Evolutionary conservation across 164 flowering plant species (phyloP).

Genomic region (Vitis cinerea): DNA sequence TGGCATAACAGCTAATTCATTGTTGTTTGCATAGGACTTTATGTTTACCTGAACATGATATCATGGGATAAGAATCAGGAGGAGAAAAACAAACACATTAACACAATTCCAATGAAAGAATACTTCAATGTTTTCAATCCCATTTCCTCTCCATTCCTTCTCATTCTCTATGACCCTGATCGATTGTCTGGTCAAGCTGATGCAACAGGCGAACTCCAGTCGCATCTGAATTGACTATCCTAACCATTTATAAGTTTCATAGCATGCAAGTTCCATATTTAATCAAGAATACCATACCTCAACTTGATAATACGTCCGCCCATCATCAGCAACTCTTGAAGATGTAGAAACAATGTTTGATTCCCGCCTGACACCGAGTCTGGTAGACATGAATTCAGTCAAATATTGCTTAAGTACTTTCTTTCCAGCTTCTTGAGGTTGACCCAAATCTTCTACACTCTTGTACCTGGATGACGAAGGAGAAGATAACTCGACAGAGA

Average conservation of each 20-base stretch:
- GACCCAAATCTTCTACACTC: conserved; percentile 87
- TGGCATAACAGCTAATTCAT: conserved; percentile 95
- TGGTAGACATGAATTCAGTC: conserved; percentile 97
- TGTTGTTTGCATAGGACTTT: conserved; percentile 92
- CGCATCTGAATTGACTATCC: neutral
- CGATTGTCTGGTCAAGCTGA: neutral
- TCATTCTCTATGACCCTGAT: neutral
- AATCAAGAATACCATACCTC: conserved; percentile 49
- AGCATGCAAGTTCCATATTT: neutral
- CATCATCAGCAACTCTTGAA: conserved; percentile 89
- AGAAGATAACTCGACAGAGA: conserved; percentile 85
- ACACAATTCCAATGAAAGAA: neutral
- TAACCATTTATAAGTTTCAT: neutral
- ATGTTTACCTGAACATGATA: conserved; percentile 64
- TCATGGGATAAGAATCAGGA: too few species aligned
- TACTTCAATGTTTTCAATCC: neutral
- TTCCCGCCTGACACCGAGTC: conserved; percentile 92
- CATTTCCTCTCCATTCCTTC: neutral
- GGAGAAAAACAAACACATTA: too few species aligned
- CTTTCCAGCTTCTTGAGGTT: conserved; percentile 82
- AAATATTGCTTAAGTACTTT: conserved; percentile 84
- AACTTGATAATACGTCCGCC: conserved; percentile 76
- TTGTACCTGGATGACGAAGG: conserved; percentile 90
- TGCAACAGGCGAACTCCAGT: neutral
- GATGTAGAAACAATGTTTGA: conserved; percentile 74